Evolutionary conservation across 2,329 filamentous ascomycete species (phyloP).

Genomic region (Aspergillus cejpii): DNA sequence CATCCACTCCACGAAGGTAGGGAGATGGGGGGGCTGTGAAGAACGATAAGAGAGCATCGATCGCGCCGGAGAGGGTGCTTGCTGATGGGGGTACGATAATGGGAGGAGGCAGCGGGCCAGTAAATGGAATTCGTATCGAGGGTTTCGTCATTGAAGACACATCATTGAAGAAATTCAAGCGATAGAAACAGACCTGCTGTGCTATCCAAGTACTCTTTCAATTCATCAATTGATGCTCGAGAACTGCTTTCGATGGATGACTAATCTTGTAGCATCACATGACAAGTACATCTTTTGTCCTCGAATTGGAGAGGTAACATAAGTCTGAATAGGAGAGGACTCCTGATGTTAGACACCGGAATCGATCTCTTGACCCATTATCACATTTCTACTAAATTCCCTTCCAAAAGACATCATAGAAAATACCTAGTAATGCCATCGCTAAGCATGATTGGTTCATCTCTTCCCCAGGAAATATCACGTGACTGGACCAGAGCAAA

Average conservation of each 20-base stretch:
- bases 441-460: neutral
- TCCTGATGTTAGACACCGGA: too few relatives aligned
- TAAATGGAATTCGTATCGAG: conserved; percentile 85
- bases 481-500: conserved; percentile 6
- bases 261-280: neutral
- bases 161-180: conserved; percentile 20
- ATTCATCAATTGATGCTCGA: neutral
- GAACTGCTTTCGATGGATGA: neutral
- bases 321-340: too few relatives aligned
- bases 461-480: conserved; percentile 7
- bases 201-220: neutral
- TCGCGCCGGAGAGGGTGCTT: conserved; percentile 61
- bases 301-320: too few relatives aligned
- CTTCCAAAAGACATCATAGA: too few relatives aligned
- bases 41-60: conserved; percentile 71
- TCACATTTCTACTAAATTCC: too few relatives aligned
- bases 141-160: conserved; percentile 56
- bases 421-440: too few relatives aligned
- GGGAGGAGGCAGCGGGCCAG: conserved; percentile 69
- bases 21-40: conserved; percentile 55
- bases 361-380: too few relatives aligned
- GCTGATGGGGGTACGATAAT: conserved; percentile 68
- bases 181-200: neutral
- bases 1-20: conserved; percentile 41
- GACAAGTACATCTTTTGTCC: neutral